Evolutionary conservation across 2,329 filamentous ascomycete genomes (phyloP).

Genomic region (Aspergillus terreus): DNA sequence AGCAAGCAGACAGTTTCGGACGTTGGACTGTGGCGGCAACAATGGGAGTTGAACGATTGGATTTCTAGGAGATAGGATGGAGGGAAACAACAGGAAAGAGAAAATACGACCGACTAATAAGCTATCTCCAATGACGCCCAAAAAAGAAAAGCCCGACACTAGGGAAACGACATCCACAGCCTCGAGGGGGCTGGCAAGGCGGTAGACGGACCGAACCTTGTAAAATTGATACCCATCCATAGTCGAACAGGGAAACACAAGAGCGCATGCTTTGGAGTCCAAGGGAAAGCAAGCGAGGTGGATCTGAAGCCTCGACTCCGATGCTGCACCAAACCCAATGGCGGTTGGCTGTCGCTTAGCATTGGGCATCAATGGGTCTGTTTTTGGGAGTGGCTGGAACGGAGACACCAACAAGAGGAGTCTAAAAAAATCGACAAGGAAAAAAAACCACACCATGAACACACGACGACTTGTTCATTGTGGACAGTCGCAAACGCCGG

Average conservation of each 20-base stretch:
- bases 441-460: conserved; percentile 8
- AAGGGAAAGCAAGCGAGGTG: conserved; percentile 7
- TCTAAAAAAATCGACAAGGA: conserved; percentile 9
- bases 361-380: conserved; percentile 25
- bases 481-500: conserved; percentile 6
- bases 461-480: background rate
- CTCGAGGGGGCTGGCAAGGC: conserved; percentile 18
- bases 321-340: conserved; percentile 10
- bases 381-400: conserved; percentile 15
- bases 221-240: conserved; percentile 20
- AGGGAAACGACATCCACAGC: conserved; percentile 15
- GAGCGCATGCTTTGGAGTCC: conserved; percentile 12
- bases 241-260: conserved; percentile 12
- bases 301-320: conserved; percentile 8
- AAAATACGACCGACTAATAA: conserved; percentile 18
- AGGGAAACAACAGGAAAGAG: conserved; percentile 9
- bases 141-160: conserved; percentile 12
- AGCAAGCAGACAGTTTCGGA: conserved; percentile 27
- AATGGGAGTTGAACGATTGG: conserved; percentile 16
- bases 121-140: conserved; percentile 15
- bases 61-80: conserved; percentile 15
- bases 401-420: background rate
- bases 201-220: conserved; percentile 22
- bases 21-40: conserved; percentile 18
- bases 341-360: conserved; percentile 4